A percentile compares a stretch with the other conserved stretches of the same genome.
Evolutionary conservation across 1,139 yeast species (phyloP).

Genomic region (Geotrichum aggregatum): DNA sequence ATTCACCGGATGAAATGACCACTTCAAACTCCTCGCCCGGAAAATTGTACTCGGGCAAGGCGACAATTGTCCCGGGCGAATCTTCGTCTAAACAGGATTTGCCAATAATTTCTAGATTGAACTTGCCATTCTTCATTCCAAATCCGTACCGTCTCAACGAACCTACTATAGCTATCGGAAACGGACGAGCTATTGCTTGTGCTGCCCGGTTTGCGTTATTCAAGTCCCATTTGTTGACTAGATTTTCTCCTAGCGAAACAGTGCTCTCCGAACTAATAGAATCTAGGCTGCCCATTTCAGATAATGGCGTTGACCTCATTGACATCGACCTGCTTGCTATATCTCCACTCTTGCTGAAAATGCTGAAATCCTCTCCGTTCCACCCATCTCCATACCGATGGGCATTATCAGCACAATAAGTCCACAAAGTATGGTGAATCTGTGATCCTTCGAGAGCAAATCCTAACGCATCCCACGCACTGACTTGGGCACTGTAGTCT

Average conservation of each 20-base stretch:
- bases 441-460: slow-evolving; percentile 71
- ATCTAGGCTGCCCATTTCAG: background rate
- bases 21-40: slow-evolving; percentile 42
- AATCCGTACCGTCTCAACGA: slow-evolving; percentile 30
- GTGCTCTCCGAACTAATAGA: background rate
- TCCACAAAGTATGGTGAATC: slow-evolving; percentile 79
- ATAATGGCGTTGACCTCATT: background rate
- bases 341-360: slow-evolving; percentile 70
- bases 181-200: slow-evolving; percentile 41
- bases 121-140: slow-evolving; percentile 32
- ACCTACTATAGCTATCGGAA: slow-evolving; percentile 36
- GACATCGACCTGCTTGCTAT: no score
- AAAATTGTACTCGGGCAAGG: slow-evolving; percentile 66
- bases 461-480: slow-evolving; percentile 78
- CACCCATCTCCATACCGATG: slow-evolving; percentile 85
- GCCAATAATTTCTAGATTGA: slow-evolving; percentile 42
- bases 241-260: background rate
- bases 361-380: slow-evolving; percentile 89
- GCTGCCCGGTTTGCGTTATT: slow-evolving; percentile 47
- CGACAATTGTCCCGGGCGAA: slow-evolving; percentile 51
- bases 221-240: slow-evolving; percentile 1
- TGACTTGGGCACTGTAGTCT: slow-evolving; percentile 66
- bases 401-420: slow-evolving; percentile 65
- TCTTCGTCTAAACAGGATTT: slow-evolving; percentile 21
- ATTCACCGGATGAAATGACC: slow-evolving; percentile 52